Base-by-base conservation (phyloP, 1,284 basidiomycete genomes). In the Ganoderma lingzhi region DNA sequence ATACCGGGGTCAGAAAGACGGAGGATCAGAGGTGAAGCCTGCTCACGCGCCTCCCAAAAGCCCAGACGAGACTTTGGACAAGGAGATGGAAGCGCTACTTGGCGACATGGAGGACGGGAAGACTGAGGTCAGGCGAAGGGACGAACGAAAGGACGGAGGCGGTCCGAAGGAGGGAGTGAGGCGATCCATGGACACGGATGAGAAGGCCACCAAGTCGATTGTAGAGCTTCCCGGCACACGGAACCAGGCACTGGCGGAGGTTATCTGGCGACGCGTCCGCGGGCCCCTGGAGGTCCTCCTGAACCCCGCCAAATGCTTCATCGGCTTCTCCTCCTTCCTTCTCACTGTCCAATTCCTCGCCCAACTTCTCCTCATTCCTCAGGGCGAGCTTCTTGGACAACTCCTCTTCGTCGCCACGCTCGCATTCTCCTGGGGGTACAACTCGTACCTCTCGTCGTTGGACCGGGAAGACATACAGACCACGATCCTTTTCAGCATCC, bases 291-390 rank as follows among this genome's bases (percentile, higher is more conserved):
- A 39, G 0, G n/a, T 39, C 8, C 56, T 59, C 56, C 19, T 59
- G 17, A 35, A 15, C 19, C 56, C 56, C 2, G 39, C 56, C 19
- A 59, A 59, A 23, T 17, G 35, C 15, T 59, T n/a, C 35, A 39
- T 39, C 56, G 73, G 73, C 17, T 58, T 63, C 28, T 62, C 64
- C 42, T 72, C 73, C 23, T 65, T 74, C 17, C 64, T 70, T 14
- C 70, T 74, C 48, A 74, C 70, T 5, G 30, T 65, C 28, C 73
- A 74, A 62, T 74, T 74, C 69, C 71, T 74, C 42, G 66, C 63
- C 2, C 73, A 72, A 42, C 67, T 74, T 6, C 67, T 74, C 10
- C 64, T 74, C 53, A 72, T 74, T 39, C 73, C 71, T 19, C 71
- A 72, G 48, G 70, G 70, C 30, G 62, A 63, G 56, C 71, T 74